phyloP scores from a whole-genome alignment of 2,329 filamentous ascomycete genomes.

The Cercospora nicotianae region DNA sequence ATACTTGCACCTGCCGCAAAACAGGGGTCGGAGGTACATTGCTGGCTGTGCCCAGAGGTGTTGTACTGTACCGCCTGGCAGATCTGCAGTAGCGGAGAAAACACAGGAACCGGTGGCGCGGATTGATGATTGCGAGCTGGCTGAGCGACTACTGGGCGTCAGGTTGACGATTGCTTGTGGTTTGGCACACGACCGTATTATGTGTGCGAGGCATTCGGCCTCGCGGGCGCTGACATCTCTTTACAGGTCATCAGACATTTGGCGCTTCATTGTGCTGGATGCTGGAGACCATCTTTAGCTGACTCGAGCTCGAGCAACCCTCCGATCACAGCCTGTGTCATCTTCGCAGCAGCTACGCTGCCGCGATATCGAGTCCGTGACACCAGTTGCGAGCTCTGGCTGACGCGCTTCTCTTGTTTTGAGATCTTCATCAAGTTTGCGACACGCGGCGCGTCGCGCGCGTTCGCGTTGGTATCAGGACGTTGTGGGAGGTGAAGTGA shows the following conservation, averaged over 20 bases:
- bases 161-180: neutral
- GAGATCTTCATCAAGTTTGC: too few species aligned
- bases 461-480: too few species aligned
- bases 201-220: constrained; percentile 9
- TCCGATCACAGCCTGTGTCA: too few species aligned
- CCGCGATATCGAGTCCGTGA: too few species aligned
- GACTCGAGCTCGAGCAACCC: too few species aligned
- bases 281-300: neutral
- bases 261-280: neutral
- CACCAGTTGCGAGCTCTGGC: too few species aligned
- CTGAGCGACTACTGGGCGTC: neutral
- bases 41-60: constrained; percentile 7
- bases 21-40: constrained; percentile 4
- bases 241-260: neutral
- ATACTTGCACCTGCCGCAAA: neutral
- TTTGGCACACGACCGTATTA: neutral
- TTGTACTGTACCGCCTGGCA: constrained; percentile 6
- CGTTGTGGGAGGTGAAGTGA: too few species aligned
- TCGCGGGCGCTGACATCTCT: neutral
- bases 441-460: too few species aligned
- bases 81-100: neutral
- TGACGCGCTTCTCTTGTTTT: too few species aligned
- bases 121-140: neutral
- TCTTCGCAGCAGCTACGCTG: too few species aligned
- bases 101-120: neutral